Evolutionary conservation across 192 early-diverging fungal genomes (phyloP), one percentile per base, ranked within the genome.

Genomic region (Backusella tuberculispora): DNA sequence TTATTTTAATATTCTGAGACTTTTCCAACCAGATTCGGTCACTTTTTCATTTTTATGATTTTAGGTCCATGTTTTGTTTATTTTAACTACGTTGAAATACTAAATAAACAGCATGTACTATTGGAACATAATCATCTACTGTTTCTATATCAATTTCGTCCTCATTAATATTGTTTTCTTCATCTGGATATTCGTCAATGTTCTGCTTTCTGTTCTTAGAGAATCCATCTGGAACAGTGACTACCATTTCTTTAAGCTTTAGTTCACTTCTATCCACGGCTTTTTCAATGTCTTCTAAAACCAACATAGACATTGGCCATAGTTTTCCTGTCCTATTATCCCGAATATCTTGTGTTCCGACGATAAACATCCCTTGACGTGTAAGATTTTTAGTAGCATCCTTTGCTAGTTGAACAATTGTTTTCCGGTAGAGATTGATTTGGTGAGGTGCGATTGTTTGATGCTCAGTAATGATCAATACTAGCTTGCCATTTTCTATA

Each of bases 311-410:
- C 50, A 95, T 64, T 14, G 93, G 93, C 85, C 89, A 90, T 65
- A 95, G 77, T 72, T 91, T 93, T 17, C 88, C 89, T 4, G 74
- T 47, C 15, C 78, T 81, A 50, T 87, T 80, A 0, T 81, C 74
- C 48, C 93, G 84, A 9, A 92, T 75, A 63, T 95, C 93, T 82
- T 92, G 91, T 4, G 88, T 81, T 2, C 93, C 93, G 0, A 93
- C 79, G 12, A 92, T 77, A 46, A 95, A 81, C 38, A 93, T 80
- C 0, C 93, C 93, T 0, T 85, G 80, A 0, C 88, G 84, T 3
- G 88, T 80, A n/a, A 95, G 79, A 1, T 83, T 83, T 17, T 72
- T 72, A 5, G 83, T 75, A 19, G 92, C 89, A 45, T 91, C 85
- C 0, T 79, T 80, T 0, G 89, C 88, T 13, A 92, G 64, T n/a